Percentiles rank a stretch among this genome's conserved stretches.
Conservation (phyloP, 257 asterid species). For the Gentiana macrophylla region DNA sequence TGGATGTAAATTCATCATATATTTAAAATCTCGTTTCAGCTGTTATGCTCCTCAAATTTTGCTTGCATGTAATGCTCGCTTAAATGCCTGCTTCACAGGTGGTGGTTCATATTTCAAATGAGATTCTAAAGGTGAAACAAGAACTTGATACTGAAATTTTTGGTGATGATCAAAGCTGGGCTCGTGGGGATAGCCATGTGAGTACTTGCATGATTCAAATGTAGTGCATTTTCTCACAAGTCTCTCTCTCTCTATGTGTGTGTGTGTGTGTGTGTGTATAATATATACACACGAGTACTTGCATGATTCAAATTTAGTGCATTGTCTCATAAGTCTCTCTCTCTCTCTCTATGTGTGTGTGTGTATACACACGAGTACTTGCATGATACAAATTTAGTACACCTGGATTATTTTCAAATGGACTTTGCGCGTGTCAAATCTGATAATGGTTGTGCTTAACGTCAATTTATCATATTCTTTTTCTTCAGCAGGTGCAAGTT, state of each 20-base stretch:
- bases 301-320: too few species aligned
- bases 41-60: not conserved
- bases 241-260: not conserved
- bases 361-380: too few species aligned
- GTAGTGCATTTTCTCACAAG: not conserved
- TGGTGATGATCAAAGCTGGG: conserved; percentile 67
- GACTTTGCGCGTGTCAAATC: not conserved
- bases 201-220: conserved; percentile 14
- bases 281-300: too few species aligned
- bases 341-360: too few species aligned
- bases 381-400: too few species aligned
- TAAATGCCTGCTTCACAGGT: conserved; percentile 33
- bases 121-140: conserved; percentile 58
- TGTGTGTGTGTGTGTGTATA: too few species aligned
- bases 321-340: not conserved
- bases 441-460: not conserved
- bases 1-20: not conserved
- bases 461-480: conserved; percentile 1
- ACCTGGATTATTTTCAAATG: not conserved
- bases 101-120: conserved; percentile 49
- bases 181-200: conserved; percentile 59
- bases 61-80: not conserved
- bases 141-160: conserved; percentile 76
- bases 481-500: conserved; percentile 20
- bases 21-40: too few species aligned